Evolutionary conservation across 2,329 filamentous ascomycete species (phyloP).

Genomic region (Fusarium metavorans): DNA sequence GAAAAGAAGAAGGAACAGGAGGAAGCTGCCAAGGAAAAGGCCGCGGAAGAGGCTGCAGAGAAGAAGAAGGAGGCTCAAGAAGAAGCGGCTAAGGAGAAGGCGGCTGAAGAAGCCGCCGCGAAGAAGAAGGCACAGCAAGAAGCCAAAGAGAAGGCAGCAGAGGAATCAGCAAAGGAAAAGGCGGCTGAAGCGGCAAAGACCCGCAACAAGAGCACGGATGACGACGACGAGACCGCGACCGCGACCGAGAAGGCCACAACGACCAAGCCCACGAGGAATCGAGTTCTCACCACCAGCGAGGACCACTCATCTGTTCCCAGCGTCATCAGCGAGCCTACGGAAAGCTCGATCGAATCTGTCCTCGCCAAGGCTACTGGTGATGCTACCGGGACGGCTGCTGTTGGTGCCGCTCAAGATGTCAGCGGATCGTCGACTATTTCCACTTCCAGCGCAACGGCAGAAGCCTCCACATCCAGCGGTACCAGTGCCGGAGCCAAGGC

Average conservation of each 20-base stretch:
- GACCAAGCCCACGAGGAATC: conserved; percentile 36
- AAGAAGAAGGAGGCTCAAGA: conserved; percentile 23
- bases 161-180: conserved; percentile 8
- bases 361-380: conserved; percentile 49
- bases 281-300: conserved; percentile 32
- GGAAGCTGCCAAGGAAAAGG: conserved; percentile 21
- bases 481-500: conserved; percentile 69
- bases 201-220: conserved; percentile 21
- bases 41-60: conserved; percentile 17
- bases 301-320: conserved; percentile 40
- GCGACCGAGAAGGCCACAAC: conserved; percentile 17
- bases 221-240: conserved; percentile 4
- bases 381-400: conserved; percentile 18
- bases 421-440: conserved; percentile 32
- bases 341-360: conserved; percentile 43
- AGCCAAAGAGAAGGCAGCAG: background rate
- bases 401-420: conserved; percentile 23
- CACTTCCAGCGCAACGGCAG: conserved; percentile 37
- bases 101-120: background rate
- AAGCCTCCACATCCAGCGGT: conserved; percentile 34
- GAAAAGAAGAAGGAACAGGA: conserved; percentile 29
- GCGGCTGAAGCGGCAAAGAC: conserved; percentile 27
- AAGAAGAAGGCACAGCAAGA: conserved; percentile 3
- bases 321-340: conserved; percentile 44
- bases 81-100: conserved; percentile 18